These are phyloP conservation scores for Backusella circina DNA, from an alignment of 192 early-diverging fungal species.

Conservation along the genomic window DNA sequence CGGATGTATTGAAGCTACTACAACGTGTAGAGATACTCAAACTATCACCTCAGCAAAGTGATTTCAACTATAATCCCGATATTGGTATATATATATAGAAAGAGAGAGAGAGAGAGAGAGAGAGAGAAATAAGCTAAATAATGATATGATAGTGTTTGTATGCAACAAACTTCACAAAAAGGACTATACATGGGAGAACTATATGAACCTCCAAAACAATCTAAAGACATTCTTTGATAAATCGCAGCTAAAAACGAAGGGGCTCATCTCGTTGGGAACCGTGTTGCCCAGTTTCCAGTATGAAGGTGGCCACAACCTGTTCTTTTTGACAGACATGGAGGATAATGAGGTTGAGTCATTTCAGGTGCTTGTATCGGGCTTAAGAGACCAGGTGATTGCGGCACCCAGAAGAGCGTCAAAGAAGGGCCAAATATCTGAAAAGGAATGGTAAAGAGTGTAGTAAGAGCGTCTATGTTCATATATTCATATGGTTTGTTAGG, in stretches of 20 bases:
- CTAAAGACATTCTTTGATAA: conserved; percentile 21
- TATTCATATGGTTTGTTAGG: conserved; percentile 5
- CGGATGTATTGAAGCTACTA: conserved; percentile 22
- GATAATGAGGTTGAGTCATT: conserved; percentile 13
- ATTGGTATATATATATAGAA: conserved; percentile 18
- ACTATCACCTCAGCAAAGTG: conserved; percentile 3
- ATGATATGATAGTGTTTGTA: conserved; percentile 37
- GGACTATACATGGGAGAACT: conserved; percentile 30
- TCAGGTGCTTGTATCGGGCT: conserved; percentile 17
- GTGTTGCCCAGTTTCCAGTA: conserved; percentile 20
- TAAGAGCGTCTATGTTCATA: background rate
- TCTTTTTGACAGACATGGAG: conserved; percentile 24
- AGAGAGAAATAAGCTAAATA: no score
- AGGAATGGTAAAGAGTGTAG: conserved; percentile 35
- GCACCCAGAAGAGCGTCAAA: conserved; percentile 32
- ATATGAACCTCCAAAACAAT: background rate
- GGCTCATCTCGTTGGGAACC: conserved; percentile 23
- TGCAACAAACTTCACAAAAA: conserved; percentile 26
- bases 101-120: no score
- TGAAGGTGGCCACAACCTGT: conserved; percentile 22
- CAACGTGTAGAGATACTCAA: conserved; percentile 33
- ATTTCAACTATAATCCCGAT: conserved; percentile 34
- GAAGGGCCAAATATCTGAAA: conserved; percentile 42
- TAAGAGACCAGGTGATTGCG: conserved; percentile 38
- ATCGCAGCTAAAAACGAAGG: conserved; percentile 33